A percentile compares a stretch with the other conserved stretches of the same genome.
Evolutionary conservation across 495 filamentous ascomycete species (phyloP).

Genomic region (Diplogelasinospora grovesii): DNA sequence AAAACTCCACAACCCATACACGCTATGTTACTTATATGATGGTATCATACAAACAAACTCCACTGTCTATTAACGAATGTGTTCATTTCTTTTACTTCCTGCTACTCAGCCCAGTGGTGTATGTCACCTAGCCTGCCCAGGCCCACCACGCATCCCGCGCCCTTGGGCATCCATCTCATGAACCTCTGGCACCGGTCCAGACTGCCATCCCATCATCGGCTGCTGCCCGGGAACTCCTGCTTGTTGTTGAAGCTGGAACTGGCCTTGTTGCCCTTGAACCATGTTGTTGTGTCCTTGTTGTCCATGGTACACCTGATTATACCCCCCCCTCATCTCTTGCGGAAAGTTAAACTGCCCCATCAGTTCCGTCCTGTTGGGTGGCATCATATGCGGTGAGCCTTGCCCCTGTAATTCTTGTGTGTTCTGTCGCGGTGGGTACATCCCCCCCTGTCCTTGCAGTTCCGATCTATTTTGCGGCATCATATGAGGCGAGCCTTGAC

Average conservation of each 20-base stretch:
- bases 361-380: conserved; percentile 13
- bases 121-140: conserved; percentile 10
- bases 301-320: conserved; percentile 5
- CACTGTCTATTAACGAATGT: neutral
- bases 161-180: conserved; percentile 35
- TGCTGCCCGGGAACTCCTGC: conserved; percentile 14
- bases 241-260: too few relatives aligned
- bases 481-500: conserved; percentile 5
- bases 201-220: conserved; percentile 31
- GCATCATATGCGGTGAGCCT: conserved; percentile 2
- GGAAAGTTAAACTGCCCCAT: conserved; percentile 16
- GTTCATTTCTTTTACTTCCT: neutral
- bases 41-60: too few relatives aligned
- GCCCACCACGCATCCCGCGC: conserved; percentile 4
- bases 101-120: neutral
- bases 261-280: neutral
- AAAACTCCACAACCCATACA: too few relatives aligned
- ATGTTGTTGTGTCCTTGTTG: neutral
- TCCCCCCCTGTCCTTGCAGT: conserved; percentile 16
- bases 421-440: conserved; percentile 8
- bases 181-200: conserved; percentile 27
- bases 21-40: too few relatives aligned
- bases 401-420: conserved; percentile 11
- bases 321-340: conserved; percentile 9
- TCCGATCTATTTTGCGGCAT: conserved; percentile 6